A percentile compares a stretch with the other conserved stretches of the same genome.
These are phyloP conservation scores for Melocanna baccifera DNA, from an alignment of 176 grass and related monocot genomes.

Conservation along the genomic window DNA sequence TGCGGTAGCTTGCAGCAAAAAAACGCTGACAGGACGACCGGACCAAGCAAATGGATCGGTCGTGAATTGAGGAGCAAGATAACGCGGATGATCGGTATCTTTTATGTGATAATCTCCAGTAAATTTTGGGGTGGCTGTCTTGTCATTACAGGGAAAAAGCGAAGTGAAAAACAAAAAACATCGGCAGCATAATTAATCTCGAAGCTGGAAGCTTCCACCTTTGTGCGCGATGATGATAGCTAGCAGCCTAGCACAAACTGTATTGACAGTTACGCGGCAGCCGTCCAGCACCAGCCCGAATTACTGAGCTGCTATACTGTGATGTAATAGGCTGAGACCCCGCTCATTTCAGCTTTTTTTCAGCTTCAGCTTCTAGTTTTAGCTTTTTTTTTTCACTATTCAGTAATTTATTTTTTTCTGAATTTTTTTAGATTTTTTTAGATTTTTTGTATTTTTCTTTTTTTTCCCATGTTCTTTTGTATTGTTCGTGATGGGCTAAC, in stretches of 20 bases:
- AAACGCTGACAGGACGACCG: background rate
- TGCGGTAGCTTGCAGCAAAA: background rate
- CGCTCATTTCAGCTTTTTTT: no score
- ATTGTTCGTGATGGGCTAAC: no score
- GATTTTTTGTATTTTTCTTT: no score
- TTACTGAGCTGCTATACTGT: background rate
- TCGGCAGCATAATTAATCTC: background rate
- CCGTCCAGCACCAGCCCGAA: background rate
- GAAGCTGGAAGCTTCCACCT: background rate
- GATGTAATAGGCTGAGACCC: no score
- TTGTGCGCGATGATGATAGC: background rate
- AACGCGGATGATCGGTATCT: background rate
- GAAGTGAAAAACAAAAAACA: background rate
- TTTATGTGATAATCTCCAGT: background rate
- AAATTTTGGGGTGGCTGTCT: background rate
- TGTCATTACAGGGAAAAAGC: background rate
- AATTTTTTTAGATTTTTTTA: no score
- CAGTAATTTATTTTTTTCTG: no score
- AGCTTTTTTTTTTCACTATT: no score
- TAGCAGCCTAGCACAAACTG: no score
- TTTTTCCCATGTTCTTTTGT: no score
- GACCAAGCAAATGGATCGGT: background rate
- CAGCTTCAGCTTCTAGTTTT: no score
- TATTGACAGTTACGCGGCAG: background rate
- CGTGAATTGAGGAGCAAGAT: background rate